A percentile compares a stretch with the other conserved stretches of the same genome.
Evolutionary conservation across 495 filamentous ascomycete genomes (phyloP).

Genomic region (Saxophila tyrrhenica): DNA sequence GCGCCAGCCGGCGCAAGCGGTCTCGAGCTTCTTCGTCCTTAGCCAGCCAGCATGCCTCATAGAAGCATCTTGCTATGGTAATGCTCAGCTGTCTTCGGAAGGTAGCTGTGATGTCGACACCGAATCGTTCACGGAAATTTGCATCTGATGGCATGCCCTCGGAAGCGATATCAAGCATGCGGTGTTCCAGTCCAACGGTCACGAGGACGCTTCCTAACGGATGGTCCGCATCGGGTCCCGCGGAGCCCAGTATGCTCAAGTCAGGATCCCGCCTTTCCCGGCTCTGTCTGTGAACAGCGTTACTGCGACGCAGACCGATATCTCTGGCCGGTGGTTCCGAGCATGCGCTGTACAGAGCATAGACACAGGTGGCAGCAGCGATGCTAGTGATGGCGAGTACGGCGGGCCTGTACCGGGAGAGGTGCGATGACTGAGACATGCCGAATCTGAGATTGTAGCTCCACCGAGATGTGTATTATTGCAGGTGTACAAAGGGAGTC

Average conservation of each 20-base stretch:
- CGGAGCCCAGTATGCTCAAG: too few species aligned
- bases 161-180: background rate
- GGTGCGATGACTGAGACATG: constrained; percentile 5
- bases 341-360: constrained; percentile 18
- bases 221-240: too few species aligned
- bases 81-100: background rate
- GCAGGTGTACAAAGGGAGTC: too few species aligned
- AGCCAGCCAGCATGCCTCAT: background rate
- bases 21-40: background rate
- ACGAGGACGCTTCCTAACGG: background rate
- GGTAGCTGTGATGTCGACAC: background rate
- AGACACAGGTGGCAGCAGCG: constrained; percentile 20
- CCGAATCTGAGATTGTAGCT: too few species aligned
- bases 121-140: background rate
- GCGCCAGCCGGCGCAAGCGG: too few species aligned
- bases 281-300: constrained; percentile 39
- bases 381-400: constrained; percentile 18
- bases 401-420: constrained; percentile 8
- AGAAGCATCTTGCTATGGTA: background rate
- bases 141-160: background rate
- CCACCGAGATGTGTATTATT: too few species aligned
- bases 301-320: constrained; percentile 41
- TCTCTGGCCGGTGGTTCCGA: background rate
- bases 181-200: background rate
- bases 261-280: too few species aligned